A percentile compares a stretch with the other conserved stretches of the same genome.
phyloP scores from a whole-genome alignment of 441 rosid species.

The Jatropha podagrica region DNA sequence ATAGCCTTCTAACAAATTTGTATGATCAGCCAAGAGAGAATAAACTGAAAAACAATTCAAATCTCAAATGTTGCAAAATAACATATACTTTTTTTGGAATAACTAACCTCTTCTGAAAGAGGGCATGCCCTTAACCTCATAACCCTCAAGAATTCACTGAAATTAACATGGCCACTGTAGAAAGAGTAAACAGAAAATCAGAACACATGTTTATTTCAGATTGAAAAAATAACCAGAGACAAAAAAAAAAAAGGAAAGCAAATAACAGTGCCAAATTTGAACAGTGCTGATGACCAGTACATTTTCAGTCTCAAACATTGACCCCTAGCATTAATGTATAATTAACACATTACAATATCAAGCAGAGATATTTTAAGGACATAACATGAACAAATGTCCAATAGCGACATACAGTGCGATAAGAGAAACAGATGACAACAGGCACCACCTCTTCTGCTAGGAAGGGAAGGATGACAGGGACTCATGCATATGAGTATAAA shows the following conservation, averaged over 20 bases:
- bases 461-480: background rate
- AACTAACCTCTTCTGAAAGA: conserved; percentile 70
- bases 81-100: background rate
- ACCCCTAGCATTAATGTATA: background rate
- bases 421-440: background rate
- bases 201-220: background rate
- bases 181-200: conserved; percentile 18
- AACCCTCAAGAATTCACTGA: conserved; percentile 56
- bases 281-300: background rate
- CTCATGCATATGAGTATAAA: background rate
- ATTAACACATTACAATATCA: background rate
- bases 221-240: background rate
- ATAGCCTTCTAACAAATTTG: background rate
- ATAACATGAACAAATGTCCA: background rate
- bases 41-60: background rate
- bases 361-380: background rate
- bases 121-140: conserved; percentile 57
- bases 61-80: background rate
- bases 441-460: background rate
- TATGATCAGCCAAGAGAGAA: conserved; percentile 3
- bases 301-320: conserved; percentile 1
- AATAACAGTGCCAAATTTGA: background rate
- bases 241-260: background rate
- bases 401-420: background rate
- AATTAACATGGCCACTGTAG: conserved; percentile 74